Percentiles rank a stretch among this genome's conserved stretches.
These are phyloP conservation scores for Globisporangium radiosum DNA, from an alignment of 352 stramenopile genomes.

Conservation along the genomic window DNA sequence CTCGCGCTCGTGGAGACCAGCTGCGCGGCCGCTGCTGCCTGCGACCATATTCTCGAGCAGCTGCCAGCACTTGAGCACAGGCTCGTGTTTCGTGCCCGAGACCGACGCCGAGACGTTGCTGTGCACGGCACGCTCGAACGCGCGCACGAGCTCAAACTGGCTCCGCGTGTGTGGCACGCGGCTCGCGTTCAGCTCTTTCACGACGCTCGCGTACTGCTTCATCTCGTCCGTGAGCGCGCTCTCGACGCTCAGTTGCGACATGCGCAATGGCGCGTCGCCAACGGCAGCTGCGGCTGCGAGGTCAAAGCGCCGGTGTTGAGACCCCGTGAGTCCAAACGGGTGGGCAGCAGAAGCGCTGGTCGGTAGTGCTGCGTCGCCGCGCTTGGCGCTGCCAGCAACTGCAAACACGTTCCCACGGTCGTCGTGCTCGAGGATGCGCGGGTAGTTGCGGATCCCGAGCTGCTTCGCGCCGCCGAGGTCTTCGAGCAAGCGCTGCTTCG, in stretches of 20 bases:
- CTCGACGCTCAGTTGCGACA: conserved; percentile 59
- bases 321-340: conserved; percentile 40
- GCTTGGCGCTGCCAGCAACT: conserved; percentile 27
- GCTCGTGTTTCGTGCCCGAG: conserved; percentile 65
- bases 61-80: conserved; percentile 78
- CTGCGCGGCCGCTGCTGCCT: conserved; percentile 15
- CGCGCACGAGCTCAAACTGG: conserved; percentile 58
- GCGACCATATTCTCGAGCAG: conserved; percentile 59
- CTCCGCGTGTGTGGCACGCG: conserved; percentile 63
- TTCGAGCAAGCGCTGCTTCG: conserved; percentile 71
- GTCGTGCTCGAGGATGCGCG: conserved; percentile 40
- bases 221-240: conserved; percentile 80
- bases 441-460: conserved; percentile 67
- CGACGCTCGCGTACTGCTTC: conserved; percentile 69
- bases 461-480: conserved; percentile 59
- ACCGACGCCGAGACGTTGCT: conserved; percentile 52
- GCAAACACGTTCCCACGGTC: conserved; percentile 45
- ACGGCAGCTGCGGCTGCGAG: conserved; percentile 9
- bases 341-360: conserved; percentile 9
- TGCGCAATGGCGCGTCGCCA: conserved; percentile 31
- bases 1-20: conserved; percentile 41
- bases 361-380: conserved; percentile 5
- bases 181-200: conserved; percentile 64
- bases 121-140: conserved; percentile 46
- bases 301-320: conserved; percentile 45